phyloP scores from a whole-genome alignment of 371 early-diverging fungal genomes.

The Mycotypha africana region DNA sequence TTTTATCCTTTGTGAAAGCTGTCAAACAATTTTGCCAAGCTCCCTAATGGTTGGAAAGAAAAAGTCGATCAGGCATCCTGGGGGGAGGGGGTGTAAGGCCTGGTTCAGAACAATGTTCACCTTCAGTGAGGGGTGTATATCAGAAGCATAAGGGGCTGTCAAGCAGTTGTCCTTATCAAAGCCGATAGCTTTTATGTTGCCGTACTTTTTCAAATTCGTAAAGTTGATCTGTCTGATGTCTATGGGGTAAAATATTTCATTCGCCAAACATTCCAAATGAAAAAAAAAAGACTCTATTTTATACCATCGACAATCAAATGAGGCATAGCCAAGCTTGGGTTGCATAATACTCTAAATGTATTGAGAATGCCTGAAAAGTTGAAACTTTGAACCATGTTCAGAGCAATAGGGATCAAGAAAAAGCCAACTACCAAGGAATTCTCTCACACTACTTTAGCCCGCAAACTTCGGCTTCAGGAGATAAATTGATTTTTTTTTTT shows the following conservation, averaged over 20 bases:
- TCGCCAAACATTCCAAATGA: too few relatives aligned
- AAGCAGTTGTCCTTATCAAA: conserved; percentile 97
- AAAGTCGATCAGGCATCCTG: too few relatives aligned
- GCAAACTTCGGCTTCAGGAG: too few relatives aligned
- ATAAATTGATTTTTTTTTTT: too few relatives aligned
- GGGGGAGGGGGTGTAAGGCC: too few relatives aligned
- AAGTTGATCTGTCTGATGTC: conserved; percentile 73
- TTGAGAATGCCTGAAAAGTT: conserved; percentile 66
- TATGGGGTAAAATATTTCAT: too few relatives aligned
- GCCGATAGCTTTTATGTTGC: conserved; percentile 62
- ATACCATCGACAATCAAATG: conserved; percentile 64
- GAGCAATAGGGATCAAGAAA: not conserved
- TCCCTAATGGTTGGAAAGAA: conserved; percentile 16
- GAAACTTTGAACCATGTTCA: conserved; percentile 72
- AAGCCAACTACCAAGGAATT: too few relatives aligned
- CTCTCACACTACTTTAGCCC: too few relatives aligned
- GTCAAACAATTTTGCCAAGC: conserved; percentile 68
- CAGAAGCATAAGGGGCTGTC: conserved; percentile 75
- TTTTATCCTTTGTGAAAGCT: conserved; percentile 54
- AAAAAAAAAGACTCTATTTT: not conserved
- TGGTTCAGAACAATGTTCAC: too few relatives aligned
- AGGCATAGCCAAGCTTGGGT: conserved; percentile 71
- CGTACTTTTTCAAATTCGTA: conserved; percentile 38
- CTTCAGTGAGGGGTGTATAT: conserved; percentile 66
- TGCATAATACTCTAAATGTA: conserved; percentile 47